phyloP scores from a whole-genome alignment of 2,329 filamentous ascomycete species.

The Didymella keratinophila region DNA sequence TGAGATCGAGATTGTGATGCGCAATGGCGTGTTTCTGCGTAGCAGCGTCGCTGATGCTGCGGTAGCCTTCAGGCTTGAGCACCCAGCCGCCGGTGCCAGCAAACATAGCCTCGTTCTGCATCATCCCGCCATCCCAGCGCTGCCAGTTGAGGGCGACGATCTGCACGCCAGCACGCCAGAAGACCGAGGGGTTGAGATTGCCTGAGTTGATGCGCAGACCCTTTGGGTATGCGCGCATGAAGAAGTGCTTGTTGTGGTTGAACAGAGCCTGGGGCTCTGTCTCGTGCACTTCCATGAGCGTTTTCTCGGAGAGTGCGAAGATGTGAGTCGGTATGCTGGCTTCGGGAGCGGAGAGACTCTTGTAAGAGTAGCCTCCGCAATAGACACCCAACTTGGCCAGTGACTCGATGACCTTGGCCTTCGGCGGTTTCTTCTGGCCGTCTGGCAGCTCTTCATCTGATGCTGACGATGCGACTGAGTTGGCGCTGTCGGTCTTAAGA shows the following conservation, averaged over 20 bases:
- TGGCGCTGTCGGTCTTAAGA: constrained; percentile 32
- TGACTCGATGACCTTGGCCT: constrained; percentile 70
- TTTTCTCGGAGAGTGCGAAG: constrained; percentile 69
- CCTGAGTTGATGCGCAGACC: constrained; percentile 82
- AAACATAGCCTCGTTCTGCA: constrained; percentile 96
- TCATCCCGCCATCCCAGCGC: constrained; percentile 88
- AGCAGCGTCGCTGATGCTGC: constrained; percentile 49
- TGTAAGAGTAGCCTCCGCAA: constrained; percentile 84
- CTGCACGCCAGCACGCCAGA: constrained; percentile 89
- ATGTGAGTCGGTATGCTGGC: constrained; percentile 66
- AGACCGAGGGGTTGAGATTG: constrained; percentile 83
- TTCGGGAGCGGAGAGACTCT: constrained; percentile 71
- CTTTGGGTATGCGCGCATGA: constrained; percentile 90
- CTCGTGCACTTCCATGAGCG: constrained; percentile 71
- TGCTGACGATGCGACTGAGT: constrained; percentile 33
- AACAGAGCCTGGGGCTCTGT: constrained; percentile 69
- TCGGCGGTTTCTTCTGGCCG: constrained; percentile 61
- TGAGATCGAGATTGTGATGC: constrained; percentile 68
- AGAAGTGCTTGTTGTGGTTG: constrained; percentile 78
- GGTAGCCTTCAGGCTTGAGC: constrained; percentile 81
- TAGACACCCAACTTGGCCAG: constrained; percentile 83
- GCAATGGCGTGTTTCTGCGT: constrained; percentile 57
- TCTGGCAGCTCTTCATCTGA: constrained; percentile 50
- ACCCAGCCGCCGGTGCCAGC: constrained; percentile 82
- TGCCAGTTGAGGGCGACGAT: constrained; percentile 96